Base-by-base conservation (phyloP, 495 filamentous ascomycete genomes). In the Hypoxylon lienhwacheense region DNA sequence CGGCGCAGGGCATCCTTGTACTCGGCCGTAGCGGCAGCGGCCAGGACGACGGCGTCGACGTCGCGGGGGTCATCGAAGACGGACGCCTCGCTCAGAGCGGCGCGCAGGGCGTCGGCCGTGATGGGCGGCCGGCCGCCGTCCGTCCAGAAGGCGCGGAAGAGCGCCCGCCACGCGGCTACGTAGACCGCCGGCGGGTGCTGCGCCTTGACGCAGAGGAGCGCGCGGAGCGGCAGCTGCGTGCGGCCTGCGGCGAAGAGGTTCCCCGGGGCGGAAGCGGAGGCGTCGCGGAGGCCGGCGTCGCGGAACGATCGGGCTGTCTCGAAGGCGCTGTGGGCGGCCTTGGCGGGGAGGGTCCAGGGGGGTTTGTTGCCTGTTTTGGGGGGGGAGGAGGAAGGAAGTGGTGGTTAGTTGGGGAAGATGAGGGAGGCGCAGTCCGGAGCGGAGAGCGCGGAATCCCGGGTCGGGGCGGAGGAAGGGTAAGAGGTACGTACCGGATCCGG, bases 281-380 rank as follows among this genome's bases (percentile, higher is more conserved):
- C 50, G 26, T 70, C 53, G 28, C 76, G 60, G 5, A 78, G 66
- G 2, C 79, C 77, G 32, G 80, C 80, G 65, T 82, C 80, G 49
- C 68, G 68, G 47, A 74, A 72, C 24, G 84, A 75, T n/a, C 85
- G 80, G 4, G 59, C 55, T 3, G 60, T 60, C 64, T 89, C 87
- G 60, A 73, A 79, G 25, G 55, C 37, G 24, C 70, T 69, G 63
- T 89, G 82, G 7, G 46, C 57, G 11, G 78, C 83, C 73, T 91
- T 90, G 34, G 81, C 81, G 4, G 83, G 81, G 20, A 86, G 67
- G 1, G 74, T 79, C 84, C 85, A 88, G 4, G 88, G 88, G 0
- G 88, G 88, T 51, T 82, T 82, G 70, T 91, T 90, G 29, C 85
- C 85, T 81, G 47, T 16, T 3, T 26, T 17, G 26, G 11, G 2